Evolutionary conservation across 1,284 basidiomycete species (phyloP).

Genomic region (Blastosporella zonata): DNA sequence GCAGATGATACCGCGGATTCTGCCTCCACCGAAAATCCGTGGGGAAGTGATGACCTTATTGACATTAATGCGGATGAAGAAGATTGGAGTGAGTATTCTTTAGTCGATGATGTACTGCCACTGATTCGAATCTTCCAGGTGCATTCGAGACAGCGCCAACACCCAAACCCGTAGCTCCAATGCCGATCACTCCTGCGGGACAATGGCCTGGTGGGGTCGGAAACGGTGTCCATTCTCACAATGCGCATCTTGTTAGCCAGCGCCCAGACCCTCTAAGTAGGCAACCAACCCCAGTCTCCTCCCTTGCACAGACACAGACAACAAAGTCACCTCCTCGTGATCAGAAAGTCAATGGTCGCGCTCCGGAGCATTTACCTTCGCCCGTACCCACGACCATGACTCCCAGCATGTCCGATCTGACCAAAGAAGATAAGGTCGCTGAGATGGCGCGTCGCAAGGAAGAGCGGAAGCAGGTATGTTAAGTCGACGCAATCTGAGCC

Average conservation of each 20-base stretch:
- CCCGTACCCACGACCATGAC: constrained; percentile 22
- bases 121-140: constrained; percentile 38
- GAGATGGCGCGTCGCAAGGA: constrained; percentile 89
- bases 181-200: constrained; percentile 20
- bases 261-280: constrained; percentile 12
- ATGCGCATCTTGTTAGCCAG: not conserved
- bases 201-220: constrained; percentile 11
- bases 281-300: constrained; percentile 19
- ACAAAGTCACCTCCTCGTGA: constrained; percentile 8
- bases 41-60: constrained; percentile 79
- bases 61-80: constrained; percentile 89
- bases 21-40: constrained; percentile 51
- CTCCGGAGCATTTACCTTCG: constrained; percentile 11
- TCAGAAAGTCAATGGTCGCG: constrained; percentile 12
- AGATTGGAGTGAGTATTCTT: constrained; percentile 76
- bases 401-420: constrained; percentile 42
- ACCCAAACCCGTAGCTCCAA: constrained; percentile 23
- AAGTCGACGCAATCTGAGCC: not conserved
- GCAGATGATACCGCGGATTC: constrained; percentile 56
- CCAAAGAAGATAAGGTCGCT: constrained; percentile 84
- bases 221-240: too few relatives aligned
- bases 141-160: constrained; percentile 76
- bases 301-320: constrained; percentile 14
- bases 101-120: not conserved
- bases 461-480: constrained; percentile 75